These are phyloP conservation scores for Monosporascus cannonballus DNA, from an alignment of 2,329 filamentous ascomycete genomes.

Conservation along the genomic window DNA sequence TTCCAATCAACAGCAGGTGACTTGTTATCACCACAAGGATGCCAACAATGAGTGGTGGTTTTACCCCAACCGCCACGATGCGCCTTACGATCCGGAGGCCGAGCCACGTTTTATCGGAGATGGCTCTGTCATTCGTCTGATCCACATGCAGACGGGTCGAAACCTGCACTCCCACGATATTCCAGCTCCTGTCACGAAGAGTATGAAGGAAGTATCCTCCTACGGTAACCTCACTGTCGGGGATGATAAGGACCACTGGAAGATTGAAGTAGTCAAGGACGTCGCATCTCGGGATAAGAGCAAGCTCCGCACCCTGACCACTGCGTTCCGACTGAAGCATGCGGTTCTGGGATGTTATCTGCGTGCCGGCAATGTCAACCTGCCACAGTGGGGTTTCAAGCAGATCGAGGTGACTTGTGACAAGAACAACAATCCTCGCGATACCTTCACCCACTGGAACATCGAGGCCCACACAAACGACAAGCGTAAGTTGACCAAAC, in stretches of 20 bases:
- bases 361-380: conserved; percentile 88
- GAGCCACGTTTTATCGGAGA: conserved; percentile 72
- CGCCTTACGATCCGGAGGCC: conserved; percentile 65
- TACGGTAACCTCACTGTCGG: conserved; percentile 95
- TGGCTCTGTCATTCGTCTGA: conserved; percentile 72
- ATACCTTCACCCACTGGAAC: conserved; percentile 98
- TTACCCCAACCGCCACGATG: conserved; percentile 80
- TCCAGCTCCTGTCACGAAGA: conserved; percentile 80
- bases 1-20: conserved; percentile 90
- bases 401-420: conserved; percentile 96
- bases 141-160: conserved; percentile 92
- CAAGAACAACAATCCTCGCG: conserved; percentile 85
- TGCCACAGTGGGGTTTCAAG: conserved; percentile 99
- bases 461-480: conserved; percentile 94
- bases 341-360: conserved; percentile 83
- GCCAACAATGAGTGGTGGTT: conserved; percentile 99
- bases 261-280: conserved; percentile 84
- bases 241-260: conserved; percentile 97
- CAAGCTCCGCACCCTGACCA: conserved; percentile 84
- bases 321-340: conserved; percentile 84
- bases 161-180: conserved; percentile 95
- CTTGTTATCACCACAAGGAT: conserved; percentile 99
- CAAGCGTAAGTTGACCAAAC: conserved; percentile 60
- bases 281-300: conserved; percentile 80
- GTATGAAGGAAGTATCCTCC: conserved; percentile 85